Base-by-base conservation (phyloP, 768 basidiomycete genomes). In the Leucosporidium scottii region DNA sequence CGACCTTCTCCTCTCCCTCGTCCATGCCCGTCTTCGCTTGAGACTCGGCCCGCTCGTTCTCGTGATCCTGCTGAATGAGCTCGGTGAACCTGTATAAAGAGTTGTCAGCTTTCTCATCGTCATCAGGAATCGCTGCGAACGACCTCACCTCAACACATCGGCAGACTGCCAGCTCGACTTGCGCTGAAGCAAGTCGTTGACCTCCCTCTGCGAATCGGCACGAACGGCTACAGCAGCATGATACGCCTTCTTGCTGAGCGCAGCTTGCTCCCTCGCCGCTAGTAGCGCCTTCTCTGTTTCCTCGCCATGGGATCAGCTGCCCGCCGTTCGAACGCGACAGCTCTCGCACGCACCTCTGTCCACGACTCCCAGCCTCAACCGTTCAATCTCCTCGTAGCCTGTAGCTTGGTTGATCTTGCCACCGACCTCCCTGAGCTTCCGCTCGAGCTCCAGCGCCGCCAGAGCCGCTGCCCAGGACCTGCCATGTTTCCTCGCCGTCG, bases 181-280 rank as follows among this genome's bases (percentile, higher is more conserved):
- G 67, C 96, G 90, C 77, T 92, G 89, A 21, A 98, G 81, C 4
- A 99, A 85, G 76, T 93, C 90, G 79, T 97, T 98, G 61, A 96
- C 91, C 78, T 94, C 89, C n/a, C 90, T 85, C 77, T 99, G 94
- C 6, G 91, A 91, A 54, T 86, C 82, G 13, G 91, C 87, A 8
- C 93, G 87, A 73, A 85, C 82, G 17, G 83, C 76, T n/a, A 93
- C 89, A 0, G 93, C 90, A 64, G 82, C 79, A 65, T 90, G 89
- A 74, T 93, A 87, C 7, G 84, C 83, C 10, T 77, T 75, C 79
- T 98, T 98, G 8, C 91, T 87, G 44, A 82, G 78, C 50, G 85
- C 82, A 0, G 93, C 86, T 8, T 84, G 85, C 58, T 83, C 79
- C 25, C 93, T 85, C 6, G 87, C 83, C 20, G 81, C 78, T 61